Percentiles rank a stretch among this genome's conserved stretches.
phyloP scores from a whole-genome alignment of 2,329 filamentous ascomycete species.

The Polychaeton citri region DNA sequence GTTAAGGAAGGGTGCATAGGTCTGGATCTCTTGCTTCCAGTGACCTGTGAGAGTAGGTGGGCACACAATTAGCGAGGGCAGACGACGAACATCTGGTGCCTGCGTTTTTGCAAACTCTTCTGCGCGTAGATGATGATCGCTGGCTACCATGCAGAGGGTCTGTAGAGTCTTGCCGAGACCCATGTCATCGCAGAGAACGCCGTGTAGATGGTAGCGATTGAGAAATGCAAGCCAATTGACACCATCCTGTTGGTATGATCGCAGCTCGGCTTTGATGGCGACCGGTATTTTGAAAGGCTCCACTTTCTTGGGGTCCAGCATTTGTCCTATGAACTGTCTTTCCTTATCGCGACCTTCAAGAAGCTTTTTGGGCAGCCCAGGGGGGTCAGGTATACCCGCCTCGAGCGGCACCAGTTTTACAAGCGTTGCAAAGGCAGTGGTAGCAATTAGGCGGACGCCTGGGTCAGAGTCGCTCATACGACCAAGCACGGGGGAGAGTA shows the following conservation, averaged over 20 bases:
- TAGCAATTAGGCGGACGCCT: constrained; percentile 85
- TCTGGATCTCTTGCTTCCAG: constrained; percentile 95
- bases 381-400: constrained; percentile 92
- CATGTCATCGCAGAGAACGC: constrained; percentile 98
- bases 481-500: constrained; percentile 91
- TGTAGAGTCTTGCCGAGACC: constrained; percentile 95
- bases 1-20: constrained; percentile 86
- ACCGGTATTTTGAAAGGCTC: constrained; percentile 89
- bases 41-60: constrained; percentile 93
- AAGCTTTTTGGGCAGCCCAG: constrained; percentile 77
- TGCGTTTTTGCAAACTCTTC: constrained; percentile 79
- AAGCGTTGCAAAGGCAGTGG: constrained; percentile 89
- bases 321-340: constrained; percentile 89
- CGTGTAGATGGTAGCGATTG: constrained; percentile 94
- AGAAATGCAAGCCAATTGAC: constrained; percentile 98
- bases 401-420: constrained; percentile 96
- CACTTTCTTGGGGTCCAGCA: constrained; percentile 93
- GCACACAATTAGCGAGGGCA: constrained; percentile 90
- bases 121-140: constrained; percentile 85
- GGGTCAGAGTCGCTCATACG: constrained; percentile 98
- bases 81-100: constrained; percentile 59
- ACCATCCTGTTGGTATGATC: constrained; percentile 95
- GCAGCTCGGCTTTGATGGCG: constrained; percentile 88
- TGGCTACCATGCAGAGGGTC: constrained; percentile 94
- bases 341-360: constrained; percentile 85